Conservation (phyloP, 1,284 basidiomycete genomes). For the Marasmius tenuissimus region DNA sequence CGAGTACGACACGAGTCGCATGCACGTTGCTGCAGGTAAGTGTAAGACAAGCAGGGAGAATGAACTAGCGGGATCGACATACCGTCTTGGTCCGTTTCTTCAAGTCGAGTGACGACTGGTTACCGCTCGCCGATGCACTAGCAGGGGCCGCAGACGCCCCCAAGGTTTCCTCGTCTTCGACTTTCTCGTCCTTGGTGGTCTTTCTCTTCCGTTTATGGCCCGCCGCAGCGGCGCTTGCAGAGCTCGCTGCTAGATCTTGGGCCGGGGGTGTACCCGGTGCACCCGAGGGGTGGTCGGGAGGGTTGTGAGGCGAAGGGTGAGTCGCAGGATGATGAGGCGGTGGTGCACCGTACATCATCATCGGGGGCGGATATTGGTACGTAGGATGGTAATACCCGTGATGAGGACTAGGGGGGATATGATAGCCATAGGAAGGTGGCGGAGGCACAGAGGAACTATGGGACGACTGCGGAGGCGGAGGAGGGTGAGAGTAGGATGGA, state of each 20-base stretch:
- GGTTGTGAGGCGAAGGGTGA: constrained; percentile 24
- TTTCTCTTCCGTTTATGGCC: constrained; percentile 71
- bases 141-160: constrained; percentile 45
- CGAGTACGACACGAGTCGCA: constrained; percentile 91
- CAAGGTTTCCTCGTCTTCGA: constrained; percentile 59
- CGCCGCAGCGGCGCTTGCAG: constrained; percentile 9
- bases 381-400: constrained; percentile 50
- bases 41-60: background rate
- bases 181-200: constrained; percentile 43
- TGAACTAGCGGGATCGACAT: constrained; percentile 13
- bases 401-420: constrained; percentile 55
- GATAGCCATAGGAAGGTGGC: constrained; percentile 51
- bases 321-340: constrained; percentile 38
- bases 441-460: constrained; percentile 43
- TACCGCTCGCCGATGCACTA: constrained; percentile 18
- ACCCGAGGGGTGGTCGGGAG: constrained; percentile 17
- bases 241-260: constrained; percentile 16
- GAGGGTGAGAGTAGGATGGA: constrained; percentile 36
- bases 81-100: constrained; percentile 91
- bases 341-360: constrained; percentile 63
- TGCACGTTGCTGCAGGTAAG: constrained; percentile 56
- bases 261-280: constrained; percentile 30
- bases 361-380: constrained; percentile 61
- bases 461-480: constrained; percentile 41
- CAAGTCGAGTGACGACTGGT: constrained; percentile 42